Evolutionary conservation across 2,329 filamentous ascomycete species (phyloP).

Genomic region (Leptographium galeiforme): DNA sequence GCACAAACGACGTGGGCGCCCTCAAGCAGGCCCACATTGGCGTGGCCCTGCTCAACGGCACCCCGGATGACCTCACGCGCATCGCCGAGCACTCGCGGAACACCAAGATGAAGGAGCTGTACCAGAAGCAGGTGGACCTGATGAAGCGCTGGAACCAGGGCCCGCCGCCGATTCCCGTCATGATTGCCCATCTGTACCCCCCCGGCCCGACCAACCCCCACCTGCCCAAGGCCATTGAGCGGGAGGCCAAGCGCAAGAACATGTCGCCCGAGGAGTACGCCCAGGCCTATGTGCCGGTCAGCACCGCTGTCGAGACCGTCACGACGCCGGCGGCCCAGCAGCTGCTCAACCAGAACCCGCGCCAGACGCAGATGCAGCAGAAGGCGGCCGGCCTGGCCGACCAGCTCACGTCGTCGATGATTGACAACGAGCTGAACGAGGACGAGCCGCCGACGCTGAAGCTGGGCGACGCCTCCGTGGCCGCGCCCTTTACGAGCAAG

Average conservation of each 20-base stretch:
- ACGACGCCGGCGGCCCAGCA: conserved; percentile 46
- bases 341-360: conserved; percentile 23
- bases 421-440: conserved; percentile 79
- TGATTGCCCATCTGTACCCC: conserved; percentile 90
- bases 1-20: conserved; percentile 94
- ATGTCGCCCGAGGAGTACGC: conserved; percentile 46
- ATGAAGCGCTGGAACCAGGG: conserved; percentile 96
- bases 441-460: conserved; percentile 92
- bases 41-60: conserved; percentile 90
- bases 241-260: conserved; percentile 70
- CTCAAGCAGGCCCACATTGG: conserved; percentile 97
- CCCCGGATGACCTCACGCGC: conserved; percentile 75
- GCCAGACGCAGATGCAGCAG: conserved; percentile 47
- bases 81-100: conserved; percentile 90
- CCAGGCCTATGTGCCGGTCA: conserved; percentile 22
- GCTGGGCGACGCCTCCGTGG: conserved; percentile 91
- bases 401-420: conserved; percentile 72
- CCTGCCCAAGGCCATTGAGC: conserved; percentile 80
- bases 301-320: conserved; percentile 40
- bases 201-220: conserved; percentile 87
- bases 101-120: conserved; percentile 96
- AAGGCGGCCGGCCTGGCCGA: conserved; percentile 72
- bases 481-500: conserved; percentile 95
- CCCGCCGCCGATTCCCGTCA: conserved; percentile 73
- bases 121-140: conserved; percentile 85